Base-by-base conservation (phyloP, 768 basidiomycete species). In the Tricholoma sp. region DNA sequence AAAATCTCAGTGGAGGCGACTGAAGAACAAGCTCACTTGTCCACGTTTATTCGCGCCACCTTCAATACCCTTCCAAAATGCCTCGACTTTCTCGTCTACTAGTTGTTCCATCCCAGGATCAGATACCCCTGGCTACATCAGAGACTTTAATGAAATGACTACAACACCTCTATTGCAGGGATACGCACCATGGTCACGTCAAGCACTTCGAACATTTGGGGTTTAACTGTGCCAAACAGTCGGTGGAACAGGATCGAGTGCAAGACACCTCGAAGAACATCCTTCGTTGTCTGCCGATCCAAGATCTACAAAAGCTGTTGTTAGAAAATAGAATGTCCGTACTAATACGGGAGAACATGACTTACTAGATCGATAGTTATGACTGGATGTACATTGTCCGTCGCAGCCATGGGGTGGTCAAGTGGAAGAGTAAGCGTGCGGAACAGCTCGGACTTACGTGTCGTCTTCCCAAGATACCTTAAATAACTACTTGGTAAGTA, bases 201-300 rank as follows among this genome's bases (percentile, higher is more conserved):
- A 10, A 91, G 77, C 0, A 93, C 84, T 56, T 93, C 91, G 57
- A 88, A 86, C 2, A 79, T 85, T 61, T 81, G 80, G 0, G 91
- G 87, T 61, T 86, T 89, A 42, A 93, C 80, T 0, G 82, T 84
- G 3, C 91, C 91, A 65, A 93, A 90, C 17, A 91, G 75, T 7
- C 91, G 81, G 65, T 94, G 91, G 66, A 94, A 93, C 13, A 93
- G 74, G 49, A 93, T 86, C 0, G 89, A 77, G 63, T 93, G 91
- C n/a, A 94, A 77, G 52, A 91, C 75, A 3, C 83, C 90, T 54
- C 79, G 80, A 6, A 93, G 79, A 44, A 86, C 88, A 60, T 92
- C 90, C 68, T 84, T 86, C 36, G 82, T 80, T 15, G 80, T 85
- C 50, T 78, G 80, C 24, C 90, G 81, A 68, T 92, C 91, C 50